Evolutionary conservation across 1,139 yeast genomes (phyloP), one percentile per base, ranked within the genome.

Genomic region (Yamadazyma spencermartinsiae): DNA sequence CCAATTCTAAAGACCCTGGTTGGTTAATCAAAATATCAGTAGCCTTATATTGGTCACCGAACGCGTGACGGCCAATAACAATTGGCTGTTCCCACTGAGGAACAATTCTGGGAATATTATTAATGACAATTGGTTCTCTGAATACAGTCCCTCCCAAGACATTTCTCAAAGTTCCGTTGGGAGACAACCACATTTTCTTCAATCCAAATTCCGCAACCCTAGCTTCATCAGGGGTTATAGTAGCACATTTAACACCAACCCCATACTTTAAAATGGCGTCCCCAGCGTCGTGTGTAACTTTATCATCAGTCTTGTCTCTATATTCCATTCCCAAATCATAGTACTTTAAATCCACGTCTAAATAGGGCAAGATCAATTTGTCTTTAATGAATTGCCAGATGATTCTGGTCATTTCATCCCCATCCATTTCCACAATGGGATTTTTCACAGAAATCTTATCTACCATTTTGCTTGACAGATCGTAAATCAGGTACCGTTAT

Each of bases 141-240:
- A 90, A 90, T 33, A 90, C 96, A 21, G 98, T 90, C 48, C 98
- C 98, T 36, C 96, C 96, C 49, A 90, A 74, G 50, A 90, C 84
- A 68, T 90, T 90, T 67, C 98, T 81, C 61, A 90, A 86, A 34
- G 98, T 90, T 51, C 98, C 98, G 65, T 90, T 90, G 50, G 98
- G 98, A 17, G 96, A 87, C 41, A 86, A 76, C 97, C 97, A 90
- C 98, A 90, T 90, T 65, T 89, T 84, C 69, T 89, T 89, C 64
- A 90, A 78, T 45, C 76, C 70, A 63, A 88, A 90, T 68, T 90
- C 98, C 64, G 86, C 69, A 39, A 90, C 97, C 55, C 98, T 80
- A 31, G 86, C 90, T 71, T 90, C 98, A 62, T 90, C 98, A 7
- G 98, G 98, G n/a, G 98, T 90, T 63, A 90, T 90, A 41, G 98